Percentiles rank a stretch among this genome's conserved stretches.
Evolutionary conservation across 441 rosid species (phyloP).

Genomic region (Jatropha multifida): DNA sequence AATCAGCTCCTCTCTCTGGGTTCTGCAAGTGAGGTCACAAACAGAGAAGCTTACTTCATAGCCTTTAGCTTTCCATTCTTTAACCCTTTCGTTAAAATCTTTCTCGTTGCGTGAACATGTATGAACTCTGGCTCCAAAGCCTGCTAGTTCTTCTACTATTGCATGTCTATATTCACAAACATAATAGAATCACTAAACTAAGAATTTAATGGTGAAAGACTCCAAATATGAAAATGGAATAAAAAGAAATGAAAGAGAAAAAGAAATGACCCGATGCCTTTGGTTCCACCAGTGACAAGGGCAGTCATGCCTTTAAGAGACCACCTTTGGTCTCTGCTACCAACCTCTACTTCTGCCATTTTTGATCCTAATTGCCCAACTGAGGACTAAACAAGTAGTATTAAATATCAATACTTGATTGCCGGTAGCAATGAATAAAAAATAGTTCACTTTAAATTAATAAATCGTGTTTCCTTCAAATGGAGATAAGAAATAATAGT

Average conservation of each 20-base stretch:
- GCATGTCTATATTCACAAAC: constrained; percentile 18
- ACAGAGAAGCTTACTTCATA: constrained; percentile 20
- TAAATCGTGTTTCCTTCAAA: neutral
- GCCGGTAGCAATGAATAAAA: neutral
- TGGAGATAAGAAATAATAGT: too few relatives aligned
- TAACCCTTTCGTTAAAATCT: constrained; percentile 8
- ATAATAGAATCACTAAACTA: neutral
- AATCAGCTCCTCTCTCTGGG: neutral
- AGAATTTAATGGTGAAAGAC: too few relatives aligned
- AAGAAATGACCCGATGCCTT: constrained; percentile 38
- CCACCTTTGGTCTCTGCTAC: constrained; percentile 38
- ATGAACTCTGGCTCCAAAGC: constrained; percentile 15
- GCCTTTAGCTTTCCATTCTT: constrained; percentile 21
- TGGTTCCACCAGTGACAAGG: constrained; percentile 49
- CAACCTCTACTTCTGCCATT: constrained; percentile 29
- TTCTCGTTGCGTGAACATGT: constrained; percentile 14
- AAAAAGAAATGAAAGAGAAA: neutral
- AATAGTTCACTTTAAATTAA: neutral
- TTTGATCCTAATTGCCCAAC: neutral
- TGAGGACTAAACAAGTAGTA: too few relatives aligned
- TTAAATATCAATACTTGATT: neutral
- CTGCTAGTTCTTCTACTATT: constrained; percentile 19
- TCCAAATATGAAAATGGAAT: neutral
- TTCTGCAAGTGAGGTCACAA: constrained; percentile 15
- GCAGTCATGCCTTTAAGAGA: constrained; percentile 46